phyloP scores from a whole-genome alignment of 257 asterid species.

The Solanum gandarillasii region DNA sequence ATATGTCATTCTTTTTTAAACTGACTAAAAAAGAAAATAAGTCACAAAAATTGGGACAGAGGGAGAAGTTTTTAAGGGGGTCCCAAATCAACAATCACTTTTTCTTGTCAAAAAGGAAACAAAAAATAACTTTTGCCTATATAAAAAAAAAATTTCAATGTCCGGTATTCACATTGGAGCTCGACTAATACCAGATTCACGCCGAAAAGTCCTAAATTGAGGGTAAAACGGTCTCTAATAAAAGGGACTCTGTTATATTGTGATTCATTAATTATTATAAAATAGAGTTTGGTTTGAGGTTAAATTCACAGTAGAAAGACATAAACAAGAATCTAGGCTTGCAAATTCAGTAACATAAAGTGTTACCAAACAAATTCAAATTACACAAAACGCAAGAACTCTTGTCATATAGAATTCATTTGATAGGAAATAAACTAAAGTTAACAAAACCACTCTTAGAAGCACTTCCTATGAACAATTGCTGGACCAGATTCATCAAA shows the following conservation, averaged over 20 bases:
- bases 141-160: accelerated
- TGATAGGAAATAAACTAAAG: neutral
- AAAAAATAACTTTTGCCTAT: neutral
- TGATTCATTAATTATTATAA: neutral
- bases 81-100: neutral
- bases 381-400: neutral
- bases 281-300: neutral
- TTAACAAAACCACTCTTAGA: neutral
- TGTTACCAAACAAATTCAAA: neutral
- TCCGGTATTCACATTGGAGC: neutral
- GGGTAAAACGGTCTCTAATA: no score
- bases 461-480: constrained; percentile 5
- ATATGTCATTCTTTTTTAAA: no score
- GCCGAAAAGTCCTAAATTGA: neutral
- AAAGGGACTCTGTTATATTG: neutral
- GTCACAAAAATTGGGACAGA: no score
- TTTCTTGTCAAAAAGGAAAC: neutral
- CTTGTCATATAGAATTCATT: neutral
- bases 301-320: neutral
- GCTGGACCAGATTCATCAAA: constrained; percentile 7
- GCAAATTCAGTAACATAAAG: neutral
- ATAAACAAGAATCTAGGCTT: neutral
- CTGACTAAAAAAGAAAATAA: no score
- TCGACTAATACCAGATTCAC: neutral
- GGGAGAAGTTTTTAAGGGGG: neutral